These are phyloP conservation scores for Nectriaceae sp. DNA, from an alignment of 2,329 filamentous ascomycete species.

Conservation along the genomic window DNA sequence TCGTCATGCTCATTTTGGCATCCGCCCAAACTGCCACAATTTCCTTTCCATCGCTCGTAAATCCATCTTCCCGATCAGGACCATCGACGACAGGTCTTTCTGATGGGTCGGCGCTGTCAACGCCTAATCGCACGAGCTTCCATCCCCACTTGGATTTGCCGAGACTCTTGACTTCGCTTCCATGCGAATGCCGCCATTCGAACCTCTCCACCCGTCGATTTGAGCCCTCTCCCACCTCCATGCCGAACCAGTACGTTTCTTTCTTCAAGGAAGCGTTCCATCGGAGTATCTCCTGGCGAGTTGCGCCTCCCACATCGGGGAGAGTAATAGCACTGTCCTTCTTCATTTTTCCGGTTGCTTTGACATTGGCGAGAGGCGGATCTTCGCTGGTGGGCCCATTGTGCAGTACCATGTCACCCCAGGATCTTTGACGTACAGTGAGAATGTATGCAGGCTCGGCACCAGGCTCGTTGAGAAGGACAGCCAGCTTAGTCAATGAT, in stretches of 20 bases:
- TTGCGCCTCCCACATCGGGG: constrained; percentile 1
- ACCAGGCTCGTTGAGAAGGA: constrained; percentile 10
- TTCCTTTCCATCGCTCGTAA: constrained; percentile 19
- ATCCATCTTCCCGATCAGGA: constrained; percentile 4
- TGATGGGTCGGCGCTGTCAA: neutral
- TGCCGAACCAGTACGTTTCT: constrained; percentile 11
- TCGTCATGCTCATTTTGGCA: constrained; percentile 7
- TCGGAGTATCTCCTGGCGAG: constrained; percentile 4
- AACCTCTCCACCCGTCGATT: constrained; percentile 14
- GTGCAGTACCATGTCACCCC: constrained; percentile 11
- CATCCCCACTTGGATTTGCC: constrained; percentile 18
- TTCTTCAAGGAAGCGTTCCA: neutral
- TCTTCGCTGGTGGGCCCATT: neutral
- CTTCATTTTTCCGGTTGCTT: neutral
- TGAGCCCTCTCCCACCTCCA: constrained; percentile 3
- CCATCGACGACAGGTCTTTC: neutral
- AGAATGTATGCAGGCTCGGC: constrained; percentile 3
- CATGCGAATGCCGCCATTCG: constrained; percentile 18
- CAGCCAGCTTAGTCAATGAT: constrained; percentile 7
- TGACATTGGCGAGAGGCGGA: constrained; percentile 2
- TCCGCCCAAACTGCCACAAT: constrained; percentile 18
- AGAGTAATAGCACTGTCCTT: constrained; percentile 11
- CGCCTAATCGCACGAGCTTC: constrained; percentile 20
- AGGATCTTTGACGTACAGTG: constrained; percentile 1
- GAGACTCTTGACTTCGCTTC: constrained; percentile 20